phyloP scores from a whole-genome alignment of 192 early-diverging fungal genomes.

The Podila epigama region DNA sequence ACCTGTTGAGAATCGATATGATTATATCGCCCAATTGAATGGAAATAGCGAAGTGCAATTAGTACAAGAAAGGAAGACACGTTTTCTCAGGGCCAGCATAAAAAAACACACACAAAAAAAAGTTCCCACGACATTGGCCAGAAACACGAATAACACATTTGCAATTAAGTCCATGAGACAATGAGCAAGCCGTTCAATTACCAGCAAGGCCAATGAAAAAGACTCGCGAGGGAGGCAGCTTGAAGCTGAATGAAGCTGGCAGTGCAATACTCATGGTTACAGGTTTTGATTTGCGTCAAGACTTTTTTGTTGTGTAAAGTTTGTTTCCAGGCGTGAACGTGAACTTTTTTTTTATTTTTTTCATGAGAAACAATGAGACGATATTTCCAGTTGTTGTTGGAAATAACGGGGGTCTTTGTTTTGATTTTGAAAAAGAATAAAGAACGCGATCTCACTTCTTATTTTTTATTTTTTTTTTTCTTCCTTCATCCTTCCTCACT shows the following conservation, averaged over 20 bases:
- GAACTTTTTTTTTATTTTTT: no score
- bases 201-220: conserved; percentile 43
- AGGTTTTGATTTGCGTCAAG: neutral
- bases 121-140: neutral
- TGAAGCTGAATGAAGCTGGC: conserved; percentile 32
- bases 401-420: no score
- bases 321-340: no score
- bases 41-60: no score
- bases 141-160: neutral
- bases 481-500: neutral
- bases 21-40: neutral
- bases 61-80: no score
- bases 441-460: no score
- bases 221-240: conserved; percentile 22
- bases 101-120: no score
- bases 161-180: no score
- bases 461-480: neutral
- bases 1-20: conserved; percentile 5
- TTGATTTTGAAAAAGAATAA: no score
- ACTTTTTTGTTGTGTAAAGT: neutral
- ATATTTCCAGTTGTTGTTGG: no score
- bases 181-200: neutral
- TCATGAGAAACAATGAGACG: no score
- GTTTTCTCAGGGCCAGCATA: no score
- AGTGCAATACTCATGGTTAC: conserved; percentile 27